Evolutionary conservation across 2,329 filamentous ascomycete species (phyloP), one percentile per base, ranked within the genome.

Genomic region (Curvularia hawaiiensis): DNA sequence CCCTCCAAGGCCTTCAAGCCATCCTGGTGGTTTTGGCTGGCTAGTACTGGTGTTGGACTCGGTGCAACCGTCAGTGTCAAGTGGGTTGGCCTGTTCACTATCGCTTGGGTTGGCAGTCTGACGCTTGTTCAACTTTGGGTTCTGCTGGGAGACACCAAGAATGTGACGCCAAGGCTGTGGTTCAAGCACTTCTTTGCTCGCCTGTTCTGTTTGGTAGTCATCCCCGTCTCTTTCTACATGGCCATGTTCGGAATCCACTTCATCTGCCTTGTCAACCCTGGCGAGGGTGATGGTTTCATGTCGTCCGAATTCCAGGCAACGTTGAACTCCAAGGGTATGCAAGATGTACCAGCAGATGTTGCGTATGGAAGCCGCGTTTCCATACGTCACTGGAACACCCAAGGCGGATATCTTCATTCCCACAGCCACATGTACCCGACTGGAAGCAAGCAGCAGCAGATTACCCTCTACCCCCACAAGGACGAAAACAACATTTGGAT

Each of bases 201-300:
- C 65, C 82, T 88, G 44, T 96, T 98, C 82, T 97, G 92, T 76
- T 83, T 99, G 53, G 92, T 99, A 65, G 82, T 96, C 66, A 91
- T 99, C 65, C 95, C 95, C 7, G 66, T 90, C 26, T 88, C 87
- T 35, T 97, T 99, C 79, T 99, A 99, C 81, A 89, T 97, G 83
- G 89, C 86, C 71, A 97, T 98, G 91, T 99, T 99, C 72, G 93
- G 87, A 52, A 96, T 99, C 70, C 95, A 99, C 82, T 99, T 99
- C 79, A 67, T 93, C 66, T 96, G 91, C 82, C 85, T 99, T 41
- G 86, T 89, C 59, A 99, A 99, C 79, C 95, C 95, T 28, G 95
- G 95, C 59, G 95, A 99, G 51, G 95, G 95, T 53, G 95, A 99
- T 77, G 95, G 95, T 54, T 99, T 99, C 83, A 99, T 99, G 95